Base-by-base conservation (phyloP, 2,329 filamentous ascomycete genomes). In the Colletotrichum sp. region DNA sequence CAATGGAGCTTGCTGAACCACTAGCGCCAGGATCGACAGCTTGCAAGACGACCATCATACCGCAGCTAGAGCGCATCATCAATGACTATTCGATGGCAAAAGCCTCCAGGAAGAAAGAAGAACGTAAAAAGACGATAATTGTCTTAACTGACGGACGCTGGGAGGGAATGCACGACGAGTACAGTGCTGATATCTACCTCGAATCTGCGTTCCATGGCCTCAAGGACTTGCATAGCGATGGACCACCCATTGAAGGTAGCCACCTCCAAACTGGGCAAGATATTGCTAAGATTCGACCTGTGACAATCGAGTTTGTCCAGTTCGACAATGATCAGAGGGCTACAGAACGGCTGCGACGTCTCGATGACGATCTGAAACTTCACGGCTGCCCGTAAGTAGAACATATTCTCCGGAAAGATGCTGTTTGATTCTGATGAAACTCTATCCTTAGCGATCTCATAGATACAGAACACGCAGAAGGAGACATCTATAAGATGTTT, bases 401-500 rank as follows among this genome's bases (percentile, higher is more conserved):
- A 30, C 28, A 30, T 4, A 1, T 30, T 30, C 9, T 30, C 28
- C 8, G 28, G 28, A 9, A 30, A 30, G 9, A 30, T 30, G 3
- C 30, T 30, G 3, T 30, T 30, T 30, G 30, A 30, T 30, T 10
- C 30, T 30, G 9, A 30, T 10, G 3, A 9, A 30, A 28, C 28
- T 30, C 8, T 30, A 9, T 8, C 9, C 28, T 10, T 10, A 30
- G 28, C 3, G 28, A 30, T 55, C 69, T 83, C 28, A 80, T 82
- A 24, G 82, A 82, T 39, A 80, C 78, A 1, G 81, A 83, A 28
- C 79, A 70, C 8, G 77, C 78, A 0, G 52, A 68, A 2, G 80
- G 80, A 1, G 79, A 83, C 52, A 72, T 83, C 15, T 80, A 82
- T 28, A 83, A 83, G 57, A 83, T 83, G 81, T 79, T 83, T 15